Evolutionary conservation across 257 asterid genomes (phyloP).

Genomic region (Craterostigma plantagineum): DNA sequence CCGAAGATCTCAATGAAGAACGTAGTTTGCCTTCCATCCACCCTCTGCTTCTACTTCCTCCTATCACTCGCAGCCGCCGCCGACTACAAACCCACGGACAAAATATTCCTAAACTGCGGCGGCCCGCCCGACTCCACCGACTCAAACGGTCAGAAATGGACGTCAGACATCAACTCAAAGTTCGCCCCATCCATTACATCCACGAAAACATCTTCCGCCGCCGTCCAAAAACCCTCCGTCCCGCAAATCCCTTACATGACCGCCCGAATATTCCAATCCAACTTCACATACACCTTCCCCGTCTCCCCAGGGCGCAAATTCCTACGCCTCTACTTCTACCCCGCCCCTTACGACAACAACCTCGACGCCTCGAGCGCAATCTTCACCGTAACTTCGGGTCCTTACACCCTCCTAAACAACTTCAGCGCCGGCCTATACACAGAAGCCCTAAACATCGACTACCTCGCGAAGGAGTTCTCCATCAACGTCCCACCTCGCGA

Average conservation of each 20-base stretch:
- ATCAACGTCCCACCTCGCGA: slow-evolving; percentile 31
- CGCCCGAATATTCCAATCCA: slow-evolving; percentile 58
- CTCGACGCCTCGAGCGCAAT: slow-evolving; percentile 39
- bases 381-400: slow-evolving; percentile 44
- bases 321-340: slow-evolving; percentile 69
- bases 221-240: slow-evolving; percentile 21
- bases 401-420: slow-evolving; percentile 44
- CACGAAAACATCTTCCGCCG: slow-evolving; percentile 31
- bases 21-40: too few species aligned
- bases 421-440: slow-evolving; percentile 58
- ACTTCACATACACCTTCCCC: slow-evolving; percentile 69
- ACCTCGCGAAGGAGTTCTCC: slow-evolving; percentile 58
- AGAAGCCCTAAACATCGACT: slow-evolving; percentile 50
- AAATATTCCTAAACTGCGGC: slow-evolving; percentile 70
- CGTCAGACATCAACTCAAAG: slow-evolving; percentile 55
- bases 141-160: slow-evolving; percentile 57
- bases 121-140: slow-evolving; percentile 54
- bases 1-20: too few species aligned
- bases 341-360: slow-evolving; percentile 39
- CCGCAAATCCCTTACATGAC: slow-evolving; percentile 74
- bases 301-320: slow-evolving; percentile 69
- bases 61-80: slow-evolving; percentile 10
- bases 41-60: too few species aligned
- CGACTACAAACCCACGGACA: slow-evolving; percentile 48
- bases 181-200: slow-evolving; percentile 25